These are phyloP conservation scores for Candida schatavii DNA, from an alignment of 805 yeast genomes.

Conservation along the genomic window DNA sequence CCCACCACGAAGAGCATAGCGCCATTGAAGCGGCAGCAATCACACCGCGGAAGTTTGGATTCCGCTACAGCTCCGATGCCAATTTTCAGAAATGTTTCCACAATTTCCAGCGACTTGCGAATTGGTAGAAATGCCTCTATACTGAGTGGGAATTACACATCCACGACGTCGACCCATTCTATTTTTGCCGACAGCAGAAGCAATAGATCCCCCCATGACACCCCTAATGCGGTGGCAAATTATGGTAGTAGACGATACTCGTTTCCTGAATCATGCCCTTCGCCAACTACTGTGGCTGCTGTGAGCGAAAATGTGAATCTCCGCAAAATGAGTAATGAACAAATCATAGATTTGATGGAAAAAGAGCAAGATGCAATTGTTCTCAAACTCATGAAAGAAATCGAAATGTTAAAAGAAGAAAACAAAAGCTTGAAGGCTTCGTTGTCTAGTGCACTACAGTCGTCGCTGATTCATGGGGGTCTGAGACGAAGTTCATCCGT, in stretches of 20 bases:
- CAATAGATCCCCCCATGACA: conserved; percentile 6
- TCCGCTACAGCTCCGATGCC: background rate
- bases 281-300: conserved; percentile 2
- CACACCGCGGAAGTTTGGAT: background rate
- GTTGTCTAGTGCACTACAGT: conserved; percentile 1
- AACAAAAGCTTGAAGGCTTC: conserved; percentile 35
- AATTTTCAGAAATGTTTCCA: conserved; percentile 7
- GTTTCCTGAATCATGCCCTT: conserved; percentile 3
- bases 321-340: conserved; percentile 36
- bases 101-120: conserved; percentile 11
- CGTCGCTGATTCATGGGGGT: conserved; percentile 1
- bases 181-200: conserved; percentile 7
- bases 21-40: conserved; percentile 1
- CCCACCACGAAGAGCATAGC: conserved; percentile 2
- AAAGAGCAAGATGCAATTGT: conserved; percentile 77
- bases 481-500: conserved; percentile 1
- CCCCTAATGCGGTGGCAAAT: background rate
- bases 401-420: conserved; percentile 51
- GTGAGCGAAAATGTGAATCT: conserved; percentile 2
- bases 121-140: conserved; percentile 8
- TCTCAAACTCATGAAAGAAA: conserved; percentile 61
- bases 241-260: conserved; percentile 1
- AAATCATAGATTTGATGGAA: conserved; percentile 60
- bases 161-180: conserved; percentile 6
- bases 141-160: conserved; percentile 1